These are phyloP conservation scores for Lunularia cruciata DNA, from an alignment of 225 moss, liverwort and hornwort species.

Conservation along the genomic window DNA sequence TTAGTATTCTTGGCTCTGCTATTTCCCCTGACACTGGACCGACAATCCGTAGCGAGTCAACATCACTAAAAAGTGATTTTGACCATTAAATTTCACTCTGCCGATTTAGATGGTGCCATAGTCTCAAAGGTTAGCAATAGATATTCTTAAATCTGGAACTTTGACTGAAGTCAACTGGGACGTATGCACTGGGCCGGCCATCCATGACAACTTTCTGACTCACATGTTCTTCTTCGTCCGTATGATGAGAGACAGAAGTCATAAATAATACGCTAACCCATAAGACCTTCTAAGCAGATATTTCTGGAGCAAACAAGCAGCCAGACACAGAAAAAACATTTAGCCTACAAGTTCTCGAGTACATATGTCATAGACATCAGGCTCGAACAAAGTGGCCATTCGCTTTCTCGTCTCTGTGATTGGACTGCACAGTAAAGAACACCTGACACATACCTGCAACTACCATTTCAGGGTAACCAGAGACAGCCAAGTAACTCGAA, in stretches of 20 bases:
- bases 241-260: neutral
- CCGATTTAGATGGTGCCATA: neutral
- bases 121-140: neutral
- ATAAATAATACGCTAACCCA: slow-evolving; percentile 1
- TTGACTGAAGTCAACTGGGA: slow-evolving; percentile 4
- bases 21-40: neutral
- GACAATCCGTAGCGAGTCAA: neutral
- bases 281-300: neutral
- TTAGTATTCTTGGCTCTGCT: neutral
- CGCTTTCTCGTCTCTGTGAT: too few species aligned
- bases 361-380: too few species aligned
- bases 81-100: neutral
- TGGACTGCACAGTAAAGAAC: neutral
- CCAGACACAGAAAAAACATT: neutral
- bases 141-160: neutral
- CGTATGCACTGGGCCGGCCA: neutral
- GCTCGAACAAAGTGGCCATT: neutral
- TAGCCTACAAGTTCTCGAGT: neutral
- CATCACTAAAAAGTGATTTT: neutral
- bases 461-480: neutral
- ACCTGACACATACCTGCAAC: slow-evolving; percentile 1
- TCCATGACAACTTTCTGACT: neutral
- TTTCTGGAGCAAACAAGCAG: neutral
- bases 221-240: neutral
- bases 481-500: neutral